Evolutionary conservation across 1,139 yeast species (phyloP).

Genomic region (Magnusiomyces fungicola): DNA sequence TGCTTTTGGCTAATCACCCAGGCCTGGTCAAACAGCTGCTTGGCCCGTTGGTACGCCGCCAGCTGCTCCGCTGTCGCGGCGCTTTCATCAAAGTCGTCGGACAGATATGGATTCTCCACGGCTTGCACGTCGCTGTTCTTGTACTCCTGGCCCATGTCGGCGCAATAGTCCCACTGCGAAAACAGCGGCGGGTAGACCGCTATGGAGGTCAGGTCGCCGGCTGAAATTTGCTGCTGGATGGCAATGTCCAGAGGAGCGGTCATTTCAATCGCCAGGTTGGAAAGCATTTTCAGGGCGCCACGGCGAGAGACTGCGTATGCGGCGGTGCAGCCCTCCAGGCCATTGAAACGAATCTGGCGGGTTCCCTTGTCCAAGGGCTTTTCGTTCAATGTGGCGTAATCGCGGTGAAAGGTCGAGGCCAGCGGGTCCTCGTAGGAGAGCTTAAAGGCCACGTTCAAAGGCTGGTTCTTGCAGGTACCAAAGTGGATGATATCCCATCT

Average conservation of each 20-base stretch:
- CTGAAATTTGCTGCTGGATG: not conserved
- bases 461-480: conserved; percentile 10
- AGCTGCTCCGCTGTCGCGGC: too few relatives aligned
- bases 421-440: not conserved
- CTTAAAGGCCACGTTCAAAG: not conserved
- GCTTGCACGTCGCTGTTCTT: conserved; percentile 12
- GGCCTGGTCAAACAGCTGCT: too few relatives aligned
- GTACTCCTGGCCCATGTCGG: conserved; percentile 16
- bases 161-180: conserved; percentile 17
- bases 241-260: not conserved
- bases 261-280: not conserved
- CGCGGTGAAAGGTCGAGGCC: not conserved
- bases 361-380: not conserved
- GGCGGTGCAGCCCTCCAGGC: not conserved
- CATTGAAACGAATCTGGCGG: not conserved
- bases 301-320: not conserved
- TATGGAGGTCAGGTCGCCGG: conserved; percentile 13
- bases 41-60: too few relatives aligned
- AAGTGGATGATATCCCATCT: conserved; percentile 15
- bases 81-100: too few relatives aligned
- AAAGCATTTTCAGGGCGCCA: not conserved
- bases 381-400: not conserved
- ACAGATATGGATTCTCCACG: too few relatives aligned
- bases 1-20: too few relatives aligned
- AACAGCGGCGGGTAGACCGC: conserved; percentile 17